These are phyloP conservation scores for Amaranthus tricolor DNA, from an alignment of 179 eudicot genomes.

Conservation along the genomic window DNA sequence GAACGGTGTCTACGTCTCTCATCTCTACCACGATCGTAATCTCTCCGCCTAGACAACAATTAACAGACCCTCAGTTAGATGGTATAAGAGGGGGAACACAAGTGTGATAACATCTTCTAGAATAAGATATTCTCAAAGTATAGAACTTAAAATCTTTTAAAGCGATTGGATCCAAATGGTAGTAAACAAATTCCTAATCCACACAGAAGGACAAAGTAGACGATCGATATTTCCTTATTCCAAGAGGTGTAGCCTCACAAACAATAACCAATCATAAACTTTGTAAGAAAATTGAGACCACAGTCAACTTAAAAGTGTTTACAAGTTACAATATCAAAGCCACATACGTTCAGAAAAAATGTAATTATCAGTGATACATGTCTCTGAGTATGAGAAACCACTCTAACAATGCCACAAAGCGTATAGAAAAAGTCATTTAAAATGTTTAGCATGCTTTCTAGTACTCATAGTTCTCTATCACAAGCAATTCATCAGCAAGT, in stretches of 20 bases:
- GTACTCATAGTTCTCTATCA: background rate
- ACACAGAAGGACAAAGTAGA: background rate
- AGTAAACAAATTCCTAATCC: background rate
- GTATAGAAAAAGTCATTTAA: background rate
- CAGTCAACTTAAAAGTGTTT: background rate
- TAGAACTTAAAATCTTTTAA: background rate
- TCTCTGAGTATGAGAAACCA: background rate
- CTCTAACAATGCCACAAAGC: constrained; percentile 7
- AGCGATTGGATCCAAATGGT: background rate
- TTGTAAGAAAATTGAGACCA: background rate
- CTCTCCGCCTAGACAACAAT: constrained; percentile 58
- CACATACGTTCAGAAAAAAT: background rate
- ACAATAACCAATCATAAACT: background rate
- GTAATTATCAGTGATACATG: too few species aligned
- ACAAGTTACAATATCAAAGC: background rate
- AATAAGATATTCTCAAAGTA: background rate
- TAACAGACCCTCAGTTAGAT: background rate
- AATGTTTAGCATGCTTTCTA: background rate
- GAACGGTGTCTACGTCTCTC: constrained; percentile 62
- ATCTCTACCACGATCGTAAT: constrained; percentile 76
- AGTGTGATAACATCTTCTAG: background rate
- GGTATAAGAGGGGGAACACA: background rate
- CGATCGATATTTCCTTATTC: background rate
- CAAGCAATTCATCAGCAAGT: background rate
- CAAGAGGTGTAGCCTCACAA: background rate